These are phyloP conservation scores for Pichia paraexigua DNA, from an alignment of 805 yeast species.

Conservation along the genomic window DNA sequence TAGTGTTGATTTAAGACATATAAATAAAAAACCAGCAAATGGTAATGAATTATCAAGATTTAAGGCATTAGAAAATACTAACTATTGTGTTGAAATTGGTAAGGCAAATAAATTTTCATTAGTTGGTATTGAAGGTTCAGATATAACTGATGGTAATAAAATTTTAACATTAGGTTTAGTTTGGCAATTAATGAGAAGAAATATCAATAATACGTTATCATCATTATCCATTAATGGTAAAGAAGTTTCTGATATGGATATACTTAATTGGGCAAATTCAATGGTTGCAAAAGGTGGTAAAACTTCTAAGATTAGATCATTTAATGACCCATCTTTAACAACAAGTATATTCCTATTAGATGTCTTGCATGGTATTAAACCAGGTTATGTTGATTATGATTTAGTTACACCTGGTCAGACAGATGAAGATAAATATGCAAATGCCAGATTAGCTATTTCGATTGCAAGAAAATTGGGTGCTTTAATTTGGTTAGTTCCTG, in stretches of 20 bases:
- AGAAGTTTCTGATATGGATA: conserved; percentile 76
- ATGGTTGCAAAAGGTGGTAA: conserved; percentile 84
- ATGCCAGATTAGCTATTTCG: conserved; percentile 94
- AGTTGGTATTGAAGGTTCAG: conserved; percentile 98
- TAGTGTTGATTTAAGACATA: conserved; percentile 65
- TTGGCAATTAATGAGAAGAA: conserved; percentile 98
- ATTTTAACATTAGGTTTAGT: conserved; percentile 85
- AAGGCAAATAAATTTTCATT: conserved; percentile 86
- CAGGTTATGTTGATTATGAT: conserved; percentile 96
- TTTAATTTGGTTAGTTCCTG: conserved; percentile 99
- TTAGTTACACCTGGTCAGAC: conserved; percentile 73
- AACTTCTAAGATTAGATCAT: conserved; percentile 62
- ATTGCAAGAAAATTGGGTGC: conserved; percentile 98
- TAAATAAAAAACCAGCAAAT: conserved; percentile 74
- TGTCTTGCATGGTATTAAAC: conserved; percentile 86
- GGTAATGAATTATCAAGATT: conserved; percentile 79
- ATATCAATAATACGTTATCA: conserved; percentile 77
- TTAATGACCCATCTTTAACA: conserved; percentile 72
- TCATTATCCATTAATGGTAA: conserved; percentile 64
- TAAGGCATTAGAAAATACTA: conserved; percentile 95
- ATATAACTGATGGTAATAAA: conserved; percentile 88
- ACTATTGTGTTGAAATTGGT: conserved; percentile 95
- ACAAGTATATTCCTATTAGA: conserved; percentile 80
- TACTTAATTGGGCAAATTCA: conserved; percentile 88
- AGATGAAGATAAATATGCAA: conserved; percentile 84